Percentiles rank a stretch among this genome's conserved stretches.
phyloP scores from a whole-genome alignment of 176 grass and related monocot species.

The Oryza brachyantha region DNA sequence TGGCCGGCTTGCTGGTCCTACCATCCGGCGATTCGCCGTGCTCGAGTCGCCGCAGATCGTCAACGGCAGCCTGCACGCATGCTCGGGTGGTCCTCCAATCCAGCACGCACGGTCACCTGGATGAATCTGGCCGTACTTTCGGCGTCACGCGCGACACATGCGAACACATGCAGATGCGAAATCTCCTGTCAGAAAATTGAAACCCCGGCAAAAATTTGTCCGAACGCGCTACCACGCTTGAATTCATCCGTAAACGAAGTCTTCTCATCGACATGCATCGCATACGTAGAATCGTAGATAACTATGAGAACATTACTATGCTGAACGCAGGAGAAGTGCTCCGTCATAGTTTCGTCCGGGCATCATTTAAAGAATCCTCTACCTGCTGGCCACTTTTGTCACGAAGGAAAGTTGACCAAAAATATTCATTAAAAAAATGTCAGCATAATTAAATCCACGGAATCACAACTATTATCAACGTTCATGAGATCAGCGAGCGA shows the following conservation, averaged over 20 bases:
- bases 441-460: background rate
- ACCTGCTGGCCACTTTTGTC: too few relatives aligned
- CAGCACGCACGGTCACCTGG: background rate
- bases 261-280: too few relatives aligned
- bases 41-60: background rate
- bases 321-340: too few relatives aligned
- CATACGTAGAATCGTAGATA: too few relatives aligned
- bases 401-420: background rate
- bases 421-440: background rate
- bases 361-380: too few relatives aligned
- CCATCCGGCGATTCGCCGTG: background rate
- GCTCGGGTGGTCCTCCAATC: background rate
- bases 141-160: background rate
- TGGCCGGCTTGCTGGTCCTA: too few relatives aligned
- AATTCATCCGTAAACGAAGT: too few relatives aligned
- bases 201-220: too few relatives aligned
- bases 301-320: too few relatives aligned
- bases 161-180: background rate
- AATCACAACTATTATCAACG: background rate
- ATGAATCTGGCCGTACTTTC: background rate
- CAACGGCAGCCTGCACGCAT: background rate
- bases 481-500: background rate
- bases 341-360: too few relatives aligned
- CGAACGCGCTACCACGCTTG: too few relatives aligned
- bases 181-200: background rate